Conservation (phyloP, 2,329 filamentous ascomycete species). For the Epichloe festucae region DNA sequence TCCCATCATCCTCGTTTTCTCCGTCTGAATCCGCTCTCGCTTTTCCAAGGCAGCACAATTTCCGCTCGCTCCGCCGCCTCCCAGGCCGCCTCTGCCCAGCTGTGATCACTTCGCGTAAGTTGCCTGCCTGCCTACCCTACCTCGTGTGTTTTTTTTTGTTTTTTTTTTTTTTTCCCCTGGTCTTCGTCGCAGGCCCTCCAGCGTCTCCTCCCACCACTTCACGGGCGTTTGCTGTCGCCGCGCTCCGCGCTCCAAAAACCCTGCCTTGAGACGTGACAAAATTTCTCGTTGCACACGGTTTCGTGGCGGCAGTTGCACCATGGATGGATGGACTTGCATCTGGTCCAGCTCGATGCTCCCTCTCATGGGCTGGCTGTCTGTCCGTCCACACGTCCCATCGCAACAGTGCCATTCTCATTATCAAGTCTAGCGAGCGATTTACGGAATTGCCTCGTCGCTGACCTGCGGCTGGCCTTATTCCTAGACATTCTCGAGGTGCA, state of each 20-base stretch:
- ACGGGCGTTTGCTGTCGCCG: background rate
- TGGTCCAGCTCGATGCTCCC: background rate
- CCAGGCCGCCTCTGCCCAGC: conserved; percentile 11
- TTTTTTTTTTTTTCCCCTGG: background rate
- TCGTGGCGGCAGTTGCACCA: background rate
- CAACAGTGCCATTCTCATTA: background rate
- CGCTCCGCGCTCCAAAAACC: too few relatives aligned
- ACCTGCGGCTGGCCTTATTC: conserved; percentile 7
- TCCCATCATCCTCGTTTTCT: background rate
- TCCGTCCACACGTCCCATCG: background rate
- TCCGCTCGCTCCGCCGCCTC: conserved; percentile 9
- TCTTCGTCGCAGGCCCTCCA: background rate
- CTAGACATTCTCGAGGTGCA: conserved; percentile 18
- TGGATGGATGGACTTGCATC: background rate
- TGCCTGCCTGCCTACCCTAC: conserved; percentile 1
- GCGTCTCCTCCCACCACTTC: background rate
- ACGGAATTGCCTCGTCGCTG: background rate
- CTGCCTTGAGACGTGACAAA: too few relatives aligned
- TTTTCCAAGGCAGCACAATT: conserved; percentile 4
- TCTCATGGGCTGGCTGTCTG: background rate
- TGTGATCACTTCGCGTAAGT: conserved; percentile 24
- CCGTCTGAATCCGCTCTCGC: background rate
- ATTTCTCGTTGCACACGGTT: background rate
- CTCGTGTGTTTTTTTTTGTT: conserved; percentile 1
- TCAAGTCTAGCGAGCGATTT: background rate